phyloP scores from a whole-genome alignment of 306 rosid species.

The Phaseolus lunatus region DNA sequence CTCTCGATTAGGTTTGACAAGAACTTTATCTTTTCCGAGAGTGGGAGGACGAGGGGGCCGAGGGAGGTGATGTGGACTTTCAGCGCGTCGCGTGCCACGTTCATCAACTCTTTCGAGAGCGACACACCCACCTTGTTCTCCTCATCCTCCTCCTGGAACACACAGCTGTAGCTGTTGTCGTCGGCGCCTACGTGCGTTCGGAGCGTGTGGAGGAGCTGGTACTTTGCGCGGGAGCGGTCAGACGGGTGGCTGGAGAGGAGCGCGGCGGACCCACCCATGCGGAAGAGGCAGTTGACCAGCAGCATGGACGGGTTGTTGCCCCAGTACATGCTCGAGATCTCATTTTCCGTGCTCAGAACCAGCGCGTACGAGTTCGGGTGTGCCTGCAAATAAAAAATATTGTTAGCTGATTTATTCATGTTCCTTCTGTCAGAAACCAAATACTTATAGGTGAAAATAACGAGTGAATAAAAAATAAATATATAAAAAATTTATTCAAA shows the following conservation, averaged over 20 bases:
- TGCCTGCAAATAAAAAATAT: neutral
- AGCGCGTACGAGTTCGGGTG: conserved; percentile 50
- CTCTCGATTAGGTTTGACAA: conserved; percentile 56
- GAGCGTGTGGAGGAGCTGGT: conserved; percentile 74
- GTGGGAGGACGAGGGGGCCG: conserved; percentile 75
- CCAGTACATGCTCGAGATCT: conserved; percentile 42
- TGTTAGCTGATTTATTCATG: too few species aligned
- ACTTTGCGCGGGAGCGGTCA: conserved; percentile 61
- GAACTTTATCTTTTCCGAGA: conserved; percentile 72
- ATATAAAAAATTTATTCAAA: too few species aligned
- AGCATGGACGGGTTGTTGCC: conserved; percentile 56
- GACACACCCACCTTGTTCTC: conserved; percentile 59
- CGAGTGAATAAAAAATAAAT: too few species aligned
- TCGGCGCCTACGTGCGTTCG: conserved; percentile 82
- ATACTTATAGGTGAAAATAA: too few species aligned
- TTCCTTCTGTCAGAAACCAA: too few species aligned
- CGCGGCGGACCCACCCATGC: conserved; percentile 53
- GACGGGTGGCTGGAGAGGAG: conserved; percentile 47
- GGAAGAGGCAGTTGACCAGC: conserved; percentile 45
- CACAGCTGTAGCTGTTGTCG: conserved; percentile 68
- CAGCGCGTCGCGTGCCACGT: conserved; percentile 83
- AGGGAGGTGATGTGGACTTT: conserved; percentile 79
- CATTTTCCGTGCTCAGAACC: conserved; percentile 50
- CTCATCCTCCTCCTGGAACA: conserved; percentile 68
- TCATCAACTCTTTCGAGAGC: conserved; percentile 78